Base-by-base conservation (phyloP, 371 early-diverging fungal genomes). In the Mucor mucedo region DNA sequence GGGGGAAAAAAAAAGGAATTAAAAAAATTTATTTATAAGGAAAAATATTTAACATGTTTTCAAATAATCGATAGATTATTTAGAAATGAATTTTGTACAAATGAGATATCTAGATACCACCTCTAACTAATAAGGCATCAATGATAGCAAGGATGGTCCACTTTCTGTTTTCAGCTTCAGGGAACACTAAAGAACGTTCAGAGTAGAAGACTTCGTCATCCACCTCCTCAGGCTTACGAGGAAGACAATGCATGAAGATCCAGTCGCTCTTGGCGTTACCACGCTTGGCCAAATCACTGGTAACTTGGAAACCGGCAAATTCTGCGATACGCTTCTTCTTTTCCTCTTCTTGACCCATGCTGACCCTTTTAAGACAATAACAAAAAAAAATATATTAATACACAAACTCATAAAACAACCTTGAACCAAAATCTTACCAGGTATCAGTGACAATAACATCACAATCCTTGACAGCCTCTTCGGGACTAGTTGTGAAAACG, bases 171-270 rank as follows among this genome's bases (percentile, higher is more conserved):
- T 97, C 96, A 5, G 98, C 98, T 76, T 98, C 97, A 61, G 86
- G 89, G 85, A 94, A 98, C n/a, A 97, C 97, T 32, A 96, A 75
- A 8, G 96, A 96, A 55, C 92, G 90, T 28, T 89, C 84, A 30
- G 90, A 91, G 72, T 97, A 97, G 73, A 98, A 98, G 9, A 96
- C 91, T 69, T 95, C 94, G 72, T 98, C 98, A 62, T 93, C 90
- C 16, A 98, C 98, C 75, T 98, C 98, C 65, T 97, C 95, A 9
- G 77, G 87, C 74, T 97, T 97, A 44, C 98, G 87, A 4, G 98
- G 98, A 66, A 98, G 68, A 73, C 98, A 98, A 77, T 98, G 98
- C 93, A 98, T 89, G 65, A 98, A 98, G 71, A 87, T 84, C 95
- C 96, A 97, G 68, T 94, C 85, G 28, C 84, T 68, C 41, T 93